Evolutionary conservation across 1,284 basidiomycete species (phyloP).

Genomic region (Marasmius oreades): DNA sequence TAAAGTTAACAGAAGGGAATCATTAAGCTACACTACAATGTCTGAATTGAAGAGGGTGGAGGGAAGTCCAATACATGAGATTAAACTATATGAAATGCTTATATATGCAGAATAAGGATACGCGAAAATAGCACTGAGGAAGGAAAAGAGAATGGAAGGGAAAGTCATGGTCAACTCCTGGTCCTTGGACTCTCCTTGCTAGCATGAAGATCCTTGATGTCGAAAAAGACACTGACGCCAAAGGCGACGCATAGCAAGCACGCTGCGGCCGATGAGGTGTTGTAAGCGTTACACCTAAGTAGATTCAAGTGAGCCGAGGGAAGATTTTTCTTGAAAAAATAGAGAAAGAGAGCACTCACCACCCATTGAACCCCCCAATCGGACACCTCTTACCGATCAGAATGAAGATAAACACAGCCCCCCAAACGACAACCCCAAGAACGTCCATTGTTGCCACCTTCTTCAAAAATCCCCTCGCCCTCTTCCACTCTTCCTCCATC

Average conservation of each 20-base stretch:
- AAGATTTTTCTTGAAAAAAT: constrained; percentile 1
- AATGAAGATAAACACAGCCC: constrained; percentile 54
- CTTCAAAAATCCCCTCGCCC: constrained; percentile 50
- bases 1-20: no score
- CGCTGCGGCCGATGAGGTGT: constrained; percentile 56
- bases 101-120: background rate
- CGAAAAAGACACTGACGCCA: constrained; percentile 55
- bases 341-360: constrained; percentile 38
- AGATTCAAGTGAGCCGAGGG: constrained; percentile 6
- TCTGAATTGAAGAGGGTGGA: background rate
- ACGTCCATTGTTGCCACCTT: constrained; percentile 49
- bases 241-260: constrained; percentile 55
- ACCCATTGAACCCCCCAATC: constrained; percentile 55
- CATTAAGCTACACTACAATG: no score
- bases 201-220: constrained; percentile 58
- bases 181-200: constrained; percentile 51
- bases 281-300: constrained; percentile 67
- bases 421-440: constrained; percentile 51
- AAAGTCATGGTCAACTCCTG: constrained; percentile 18
- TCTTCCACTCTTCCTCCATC: constrained; percentile 61
- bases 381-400: constrained; percentile 61
- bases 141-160: background rate
- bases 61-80: background rate
- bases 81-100: background rate
- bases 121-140: background rate